Conservation (phyloP, 495 filamentous ascomycete genomes). For the Neurospora cerealis region DNA sequence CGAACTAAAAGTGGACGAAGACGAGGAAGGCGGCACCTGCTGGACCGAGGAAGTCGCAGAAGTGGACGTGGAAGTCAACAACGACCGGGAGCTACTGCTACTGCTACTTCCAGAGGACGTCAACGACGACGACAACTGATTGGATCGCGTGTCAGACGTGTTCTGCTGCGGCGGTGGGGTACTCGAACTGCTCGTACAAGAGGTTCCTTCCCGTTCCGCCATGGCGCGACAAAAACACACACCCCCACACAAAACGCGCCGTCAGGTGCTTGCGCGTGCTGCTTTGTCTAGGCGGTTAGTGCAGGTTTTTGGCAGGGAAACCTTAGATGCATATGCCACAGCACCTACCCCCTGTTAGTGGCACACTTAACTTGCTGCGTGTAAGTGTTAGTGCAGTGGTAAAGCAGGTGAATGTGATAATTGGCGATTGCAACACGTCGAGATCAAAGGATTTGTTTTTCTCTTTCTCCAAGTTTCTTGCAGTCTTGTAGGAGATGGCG, state of each 20-base stretch:
- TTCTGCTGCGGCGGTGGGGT: not conserved
- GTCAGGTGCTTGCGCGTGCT: conserved; percentile 13
- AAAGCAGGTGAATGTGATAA: not conserved
- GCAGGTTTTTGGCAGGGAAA: not conserved
- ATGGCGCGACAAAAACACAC: not conserved
- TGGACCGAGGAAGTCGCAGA: not conserved
- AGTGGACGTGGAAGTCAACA: not conserved
- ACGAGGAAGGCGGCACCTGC: not conserved
- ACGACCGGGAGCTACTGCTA: not conserved
- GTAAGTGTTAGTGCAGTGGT: not conserved
- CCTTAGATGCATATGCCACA: not conserved
- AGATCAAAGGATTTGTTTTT: not conserved
- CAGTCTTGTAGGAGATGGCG: not conserved
- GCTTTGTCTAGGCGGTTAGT: not conserved
- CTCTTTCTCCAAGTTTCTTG: not conserved
- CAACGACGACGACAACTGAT: not conserved
- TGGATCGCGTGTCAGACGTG: not conserved
- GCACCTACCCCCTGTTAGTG: not conserved
- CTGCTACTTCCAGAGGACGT: not conserved
- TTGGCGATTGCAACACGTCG: not conserved
- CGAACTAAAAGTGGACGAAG: not conserved
- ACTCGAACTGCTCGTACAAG: not conserved
- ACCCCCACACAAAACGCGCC: conserved; percentile 9
- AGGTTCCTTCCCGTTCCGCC: not conserved
- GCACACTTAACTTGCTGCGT: not conserved